Base-by-base conservation (phyloP, 768 basidiomycete genomes). In the Tricholoma saponaceum region DNA sequence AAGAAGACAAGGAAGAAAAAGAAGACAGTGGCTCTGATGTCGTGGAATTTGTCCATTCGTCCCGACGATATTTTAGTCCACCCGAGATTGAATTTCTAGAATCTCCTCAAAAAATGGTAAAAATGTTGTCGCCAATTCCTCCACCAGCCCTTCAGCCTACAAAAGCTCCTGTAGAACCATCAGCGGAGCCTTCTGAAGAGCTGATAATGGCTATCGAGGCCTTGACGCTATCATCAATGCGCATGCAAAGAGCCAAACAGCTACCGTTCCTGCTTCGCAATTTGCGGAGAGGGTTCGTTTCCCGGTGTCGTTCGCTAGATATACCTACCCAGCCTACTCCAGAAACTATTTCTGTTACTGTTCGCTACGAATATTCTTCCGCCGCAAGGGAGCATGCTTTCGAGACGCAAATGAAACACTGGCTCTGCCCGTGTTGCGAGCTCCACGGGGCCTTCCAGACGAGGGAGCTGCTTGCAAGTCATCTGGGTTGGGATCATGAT, bases 181-280 rank as follows among this genome's bases (percentile, higher is more conserved):
- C 46, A 18, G n/a, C 23, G 16, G 58, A 58, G 4, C 75, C 78
- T 22, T 65, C 72, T 13, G 69, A 70, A 3, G 58, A 67, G 2
- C 68, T 83, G 43, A 35, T 79, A 26, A 56, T 67, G 4, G 72
- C 70, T 12, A 58, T 80, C 12, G 70, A 77, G 52, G 57, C 58
- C 12, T 56, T 78, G 16, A 68, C 69, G 0, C 63, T 70, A 1
- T 58, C 72, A 1, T 61, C 66, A 3, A 58, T 74, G 43, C 74
- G 72, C 18, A 72, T 82, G 67, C 75, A 76, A 33, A 66, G 64
- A 22, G 69, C 71, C 10, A 61, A 59, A 14, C 72, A 71, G 52
- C 74, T 87, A 5, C 87, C 87, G 0, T 89, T 88, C 64, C 71
- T 86, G 20, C 70, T 66, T 25, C 80, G 83, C 10, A 83, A 81